Base-by-base conservation (phyloP, 139 green algal species). In the Picochlorum sp. region DNA sequence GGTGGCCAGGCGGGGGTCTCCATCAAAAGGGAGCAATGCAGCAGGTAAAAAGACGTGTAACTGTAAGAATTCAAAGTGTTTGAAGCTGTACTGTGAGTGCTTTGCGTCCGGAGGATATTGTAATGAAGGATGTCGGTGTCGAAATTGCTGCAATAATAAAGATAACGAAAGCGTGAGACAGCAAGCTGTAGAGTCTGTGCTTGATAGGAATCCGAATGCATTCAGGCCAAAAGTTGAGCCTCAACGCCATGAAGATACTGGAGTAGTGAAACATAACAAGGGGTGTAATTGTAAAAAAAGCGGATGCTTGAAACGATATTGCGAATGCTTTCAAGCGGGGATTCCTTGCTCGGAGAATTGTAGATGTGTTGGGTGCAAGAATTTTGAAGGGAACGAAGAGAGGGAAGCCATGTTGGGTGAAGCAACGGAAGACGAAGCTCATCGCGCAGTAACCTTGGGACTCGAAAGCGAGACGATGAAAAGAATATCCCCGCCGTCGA, bases 11-110 rank as follows among this genome's bases (percentile, higher is more conserved):
- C 10, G 16, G 12, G 9, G 41, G 14, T 18, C 24, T 43, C 22
- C 35, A 18, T 59, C 43, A 14, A 26, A 30, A 52, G 33, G 18
- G 20, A 56, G n/a, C 18, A 33, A 43, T 12, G 18, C 40, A 22
- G 44, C 8, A 7, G 40, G 30, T 8, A 74, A 64, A 58, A 59
- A 59, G 24, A 44, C 61, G 7, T 95, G 87, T 78, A 89, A 88
- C 56, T 95, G 87, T 78, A 89, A 89, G 65, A 93, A 94, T 58
- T 81, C 75, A 3, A 75, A 76, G 33, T 95, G 87, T 69, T 70
- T 95, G 7, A 95, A 95, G 73, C 75, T 95, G 1, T 94, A 94
- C 66, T 94, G 86, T 64, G 86, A 93, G 26, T 94, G 86, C 73
- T 91, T 91, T 65, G 69, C 76, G 2, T 74, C 80, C 10, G 65